These are phyloP conservation scores for Garcia nutans DNA, from an alignment of 345 rosid species.

Conservation along the genomic window DNA sequence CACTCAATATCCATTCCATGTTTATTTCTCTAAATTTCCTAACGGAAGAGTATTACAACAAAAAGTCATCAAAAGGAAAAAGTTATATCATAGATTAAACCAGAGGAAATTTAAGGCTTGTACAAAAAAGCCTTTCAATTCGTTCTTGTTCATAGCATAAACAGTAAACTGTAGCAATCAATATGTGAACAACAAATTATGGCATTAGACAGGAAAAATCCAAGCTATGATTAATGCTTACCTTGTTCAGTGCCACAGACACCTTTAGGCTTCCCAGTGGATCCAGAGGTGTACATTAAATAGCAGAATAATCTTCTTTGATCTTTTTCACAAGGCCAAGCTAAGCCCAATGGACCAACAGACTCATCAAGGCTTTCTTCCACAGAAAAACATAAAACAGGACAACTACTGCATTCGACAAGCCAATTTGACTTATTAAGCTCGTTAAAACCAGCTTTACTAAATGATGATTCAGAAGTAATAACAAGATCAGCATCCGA, in stretches of 20 bases:
- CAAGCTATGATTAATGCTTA: constrained; percentile 22
- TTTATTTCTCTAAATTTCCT: background rate
- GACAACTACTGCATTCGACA: constrained; percentile 37
- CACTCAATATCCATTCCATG: background rate
- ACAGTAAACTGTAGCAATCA: background rate
- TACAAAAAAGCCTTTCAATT: background rate
- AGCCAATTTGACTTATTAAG: constrained; percentile 49
- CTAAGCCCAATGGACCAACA: constrained; percentile 16
- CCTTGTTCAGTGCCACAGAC: constrained; percentile 93
- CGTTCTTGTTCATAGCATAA: background rate
- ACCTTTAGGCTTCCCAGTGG: constrained; percentile 89
- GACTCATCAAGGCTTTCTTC: constrained; percentile 33
- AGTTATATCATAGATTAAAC: background rate
- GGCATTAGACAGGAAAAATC: background rate
- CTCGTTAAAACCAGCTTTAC: constrained; percentile 34
- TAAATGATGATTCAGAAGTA: constrained; percentile 46
- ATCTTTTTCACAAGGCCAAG: constrained; percentile 58
- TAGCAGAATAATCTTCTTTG: constrained; percentile 62
- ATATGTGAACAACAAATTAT: background rate
- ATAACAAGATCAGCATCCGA: constrained; percentile 55
- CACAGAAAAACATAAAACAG: constrained; percentile 50
- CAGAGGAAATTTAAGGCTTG: background rate
- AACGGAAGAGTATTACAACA: background rate
- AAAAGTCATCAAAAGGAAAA: background rate
- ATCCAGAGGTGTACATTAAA: constrained; percentile 91